Conservation (phyloP, 2,329 filamentous ascomycete genomes). For the Aspergillus felis region DNA sequence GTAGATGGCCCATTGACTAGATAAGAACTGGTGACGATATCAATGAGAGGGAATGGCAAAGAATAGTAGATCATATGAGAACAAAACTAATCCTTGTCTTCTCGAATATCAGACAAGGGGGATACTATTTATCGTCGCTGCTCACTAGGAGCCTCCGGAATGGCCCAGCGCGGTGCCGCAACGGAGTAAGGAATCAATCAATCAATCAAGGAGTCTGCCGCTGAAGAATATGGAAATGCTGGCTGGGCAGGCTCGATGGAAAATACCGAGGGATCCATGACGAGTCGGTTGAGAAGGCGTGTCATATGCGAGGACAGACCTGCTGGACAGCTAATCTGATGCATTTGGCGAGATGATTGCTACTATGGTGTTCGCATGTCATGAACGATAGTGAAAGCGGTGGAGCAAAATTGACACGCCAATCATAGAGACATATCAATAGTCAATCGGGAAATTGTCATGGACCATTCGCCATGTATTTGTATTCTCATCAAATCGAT, state of each 20-base stretch:
- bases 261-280: background rate
- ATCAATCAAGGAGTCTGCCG: conserved; percentile 13
- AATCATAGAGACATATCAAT: background rate
- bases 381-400: background rate
- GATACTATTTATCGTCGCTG: no score
- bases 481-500: background rate
- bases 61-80: no score
- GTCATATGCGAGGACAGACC: background rate
- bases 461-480: background rate
- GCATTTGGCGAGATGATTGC: no score
- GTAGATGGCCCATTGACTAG: no score
- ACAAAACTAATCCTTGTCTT: no score
- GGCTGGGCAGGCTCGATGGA: conserved; percentile 12
- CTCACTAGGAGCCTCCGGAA: no score
- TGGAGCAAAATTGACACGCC: background rate
- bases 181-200: no score
- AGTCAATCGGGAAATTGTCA: conserved; percentile 5
- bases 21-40: no score
- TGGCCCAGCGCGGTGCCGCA: no score
- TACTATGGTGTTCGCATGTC: background rate
- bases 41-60: no score
- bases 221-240: conserved; percentile 19
- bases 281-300: background rate
- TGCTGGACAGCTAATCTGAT: no score
- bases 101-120: no score